Evolutionary conservation across 306 rosid species (phyloP).

Genomic region (Acacia confusa): DNA sequence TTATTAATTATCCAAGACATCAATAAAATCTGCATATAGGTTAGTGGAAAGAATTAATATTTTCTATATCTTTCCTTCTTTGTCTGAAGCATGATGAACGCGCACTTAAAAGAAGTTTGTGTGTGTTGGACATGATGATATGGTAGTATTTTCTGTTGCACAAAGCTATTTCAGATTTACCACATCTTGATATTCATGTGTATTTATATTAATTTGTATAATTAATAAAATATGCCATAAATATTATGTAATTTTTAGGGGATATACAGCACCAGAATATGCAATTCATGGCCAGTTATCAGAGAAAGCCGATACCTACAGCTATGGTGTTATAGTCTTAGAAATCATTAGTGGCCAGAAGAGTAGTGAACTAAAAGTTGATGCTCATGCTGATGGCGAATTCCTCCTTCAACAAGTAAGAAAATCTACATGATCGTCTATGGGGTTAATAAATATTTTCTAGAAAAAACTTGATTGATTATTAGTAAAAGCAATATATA

Average conservation of each 20-base stretch:
- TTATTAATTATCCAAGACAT: neutral
- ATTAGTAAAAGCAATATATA: neutral
- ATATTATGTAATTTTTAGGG: constrained; percentile 38
- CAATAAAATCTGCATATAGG: neutral
- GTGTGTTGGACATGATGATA: neutral
- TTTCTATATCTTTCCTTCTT: neutral
- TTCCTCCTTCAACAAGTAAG: constrained; percentile 69
- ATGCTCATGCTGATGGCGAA: constrained; percentile 40
- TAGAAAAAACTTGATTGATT: neutral
- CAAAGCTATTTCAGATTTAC: neutral
- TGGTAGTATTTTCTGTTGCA: neutral
- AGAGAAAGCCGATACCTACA: constrained; percentile 66
- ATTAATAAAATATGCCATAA: neutral
- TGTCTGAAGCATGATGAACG: neutral
- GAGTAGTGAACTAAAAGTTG: constrained; percentile 45
- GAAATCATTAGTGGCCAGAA: constrained; percentile 67
- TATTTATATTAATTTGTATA: neutral
- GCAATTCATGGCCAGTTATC: constrained; percentile 74
- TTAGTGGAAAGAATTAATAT: neutral
- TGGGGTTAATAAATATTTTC: neutral
- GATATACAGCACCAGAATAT: constrained; percentile 28
- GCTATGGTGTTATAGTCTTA: constrained; percentile 66
- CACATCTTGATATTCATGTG: neutral
- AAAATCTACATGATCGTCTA: neutral
- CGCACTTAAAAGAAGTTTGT: neutral